Evolutionary conservation across 1,284 basidiomycete species (phyloP), one percentile per base, ranked within the genome.

Genomic region (Tilletia indica): DNA sequence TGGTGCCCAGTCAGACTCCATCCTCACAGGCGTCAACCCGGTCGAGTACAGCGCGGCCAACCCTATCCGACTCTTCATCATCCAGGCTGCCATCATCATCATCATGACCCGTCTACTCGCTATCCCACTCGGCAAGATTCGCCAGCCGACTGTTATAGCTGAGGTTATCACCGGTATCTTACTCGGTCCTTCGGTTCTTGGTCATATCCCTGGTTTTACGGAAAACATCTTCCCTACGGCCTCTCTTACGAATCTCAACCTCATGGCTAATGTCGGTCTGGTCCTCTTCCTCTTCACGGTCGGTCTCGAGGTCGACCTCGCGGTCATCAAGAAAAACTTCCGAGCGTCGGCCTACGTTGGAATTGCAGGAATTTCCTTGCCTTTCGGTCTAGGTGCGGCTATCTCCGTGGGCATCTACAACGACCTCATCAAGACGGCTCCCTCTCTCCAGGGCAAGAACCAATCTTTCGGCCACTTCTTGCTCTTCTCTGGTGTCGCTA

Each of bases 401-500:
- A 87, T 97, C 14, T 89, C 93, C 0, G 88, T 91, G 2, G 90
- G 92, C 0, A 83, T 98, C 45, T 98, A 96, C 86, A 86, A 91
- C 69, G 82, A 88, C 3, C 96, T 95, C 85, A 91, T 96, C 80
- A 87, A 90, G 76, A 68, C 63, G 12, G 34, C 54, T 36, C 68
- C 68, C n/a, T 19, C 39, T 11, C 38, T 54, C 39, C 39, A 79
- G 85, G 0, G 61, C 3, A 72, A 80, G 36, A 86, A 85, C 61
- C 89, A 91, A 71, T 86, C 89, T 58, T 89, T 92, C 83, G 91
- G 92, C 0, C 89, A 97, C 82, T 98, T 98, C 85, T 89, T 98
- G 87, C 90, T 99, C 56, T 98, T 97, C 85, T 90, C 93, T 54
- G 93, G 93, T 67, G 93, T 96, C 19, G 91, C 94, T 0, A 93